Percentiles rank a stretch among this genome's conserved stretches.
Evolutionary conservation across 2,329 filamentous ascomycete genomes (phyloP).

Genomic region (Cordyceps pruinosa): DNA sequence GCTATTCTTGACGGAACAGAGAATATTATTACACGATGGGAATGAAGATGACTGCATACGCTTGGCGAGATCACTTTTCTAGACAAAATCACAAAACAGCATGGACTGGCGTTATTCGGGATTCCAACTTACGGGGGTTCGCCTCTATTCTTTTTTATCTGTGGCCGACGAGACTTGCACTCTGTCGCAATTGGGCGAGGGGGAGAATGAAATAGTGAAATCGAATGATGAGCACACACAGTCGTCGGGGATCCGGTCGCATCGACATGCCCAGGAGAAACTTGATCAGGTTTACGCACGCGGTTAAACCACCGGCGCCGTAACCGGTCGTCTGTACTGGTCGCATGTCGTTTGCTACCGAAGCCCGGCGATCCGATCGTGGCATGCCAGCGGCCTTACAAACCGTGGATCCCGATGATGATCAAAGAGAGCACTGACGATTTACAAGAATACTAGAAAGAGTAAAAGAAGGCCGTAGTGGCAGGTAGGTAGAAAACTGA

Average conservation of each 20-base stretch:
- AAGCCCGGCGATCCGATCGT: conserved; percentile 31
- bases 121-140: background rate
- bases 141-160: background rate
- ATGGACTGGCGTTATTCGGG: conserved; percentile 10
- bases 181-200: background rate
- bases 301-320: conserved; percentile 8
- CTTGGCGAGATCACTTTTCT: background rate
- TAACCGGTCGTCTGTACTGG: conserved; percentile 31
- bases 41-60: background rate
- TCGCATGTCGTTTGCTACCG: conserved; percentile 7
- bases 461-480: too few species aligned
- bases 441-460: conserved; percentile 11
- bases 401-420: conserved; percentile 30
- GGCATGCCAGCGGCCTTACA: conserved; percentile 13
- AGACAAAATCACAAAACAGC: background rate
- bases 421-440: conserved; percentile 58
- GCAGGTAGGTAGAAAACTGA: background rate
- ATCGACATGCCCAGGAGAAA: conserved; percentile 8
- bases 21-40: conserved; percentile 6
- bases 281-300: conserved; percentile 22
- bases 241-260: conserved; percentile 20
- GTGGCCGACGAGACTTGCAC: background rate
- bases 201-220: conserved; percentile 12
- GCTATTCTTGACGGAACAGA: background rate
- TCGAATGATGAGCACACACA: conserved; percentile 43